phyloP scores from a whole-genome alignment of 805 yeast genomes.

The Yamadazyma ubonensis region DNA sequence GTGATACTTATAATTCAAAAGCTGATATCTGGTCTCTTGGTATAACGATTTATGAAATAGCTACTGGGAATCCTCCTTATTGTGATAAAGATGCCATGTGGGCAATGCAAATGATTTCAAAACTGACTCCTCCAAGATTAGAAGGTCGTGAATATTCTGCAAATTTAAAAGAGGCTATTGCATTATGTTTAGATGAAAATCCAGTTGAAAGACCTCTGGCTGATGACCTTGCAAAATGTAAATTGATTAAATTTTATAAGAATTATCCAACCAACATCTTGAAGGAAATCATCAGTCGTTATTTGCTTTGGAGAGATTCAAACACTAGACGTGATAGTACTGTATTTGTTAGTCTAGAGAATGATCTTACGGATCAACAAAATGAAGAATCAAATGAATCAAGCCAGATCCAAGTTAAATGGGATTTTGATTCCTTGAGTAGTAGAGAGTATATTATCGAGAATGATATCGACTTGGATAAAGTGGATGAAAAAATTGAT shows the following conservation, averaged over 20 bases:
- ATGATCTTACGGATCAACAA: conserved; percentile 19
- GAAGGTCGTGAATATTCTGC: conserved; percentile 86
- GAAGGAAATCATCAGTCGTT: conserved; percentile 72
- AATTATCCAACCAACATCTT: conserved; percentile 58
- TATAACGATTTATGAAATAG: conserved; percentile 88
- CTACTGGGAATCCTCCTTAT: conserved; percentile 97
- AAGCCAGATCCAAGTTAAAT: conserved; percentile 50
- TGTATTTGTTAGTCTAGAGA: conserved; percentile 30
- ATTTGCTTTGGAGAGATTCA: conserved; percentile 73
- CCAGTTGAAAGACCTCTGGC: conserved; percentile 87
- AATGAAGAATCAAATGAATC: conserved; percentile 13
- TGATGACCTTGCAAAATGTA: conserved; percentile 75
- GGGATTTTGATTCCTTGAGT: conserved; percentile 88
- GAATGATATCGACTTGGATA: conserved; percentile 53
- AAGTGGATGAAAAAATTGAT: conserved; percentile 28
- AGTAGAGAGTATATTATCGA: conserved; percentile 71
- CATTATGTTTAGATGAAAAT: conserved; percentile 89
- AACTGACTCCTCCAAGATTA: conserved; percentile 89
- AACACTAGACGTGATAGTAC: conserved; percentile 37
- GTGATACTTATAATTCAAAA: conserved; percentile 79
- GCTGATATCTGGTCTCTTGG: conserved; percentile 99
- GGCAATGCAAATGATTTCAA: conserved; percentile 92
- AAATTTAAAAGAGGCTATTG: conserved; percentile 79
- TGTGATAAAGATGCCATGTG: conserved; percentile 92
- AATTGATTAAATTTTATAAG: conserved; percentile 64